Evolutionary conservation across 495 filamentous ascomycete species (phyloP), one percentile per base, ranked within the genome.

Genomic region (Cenococcum geophilum): DNA sequence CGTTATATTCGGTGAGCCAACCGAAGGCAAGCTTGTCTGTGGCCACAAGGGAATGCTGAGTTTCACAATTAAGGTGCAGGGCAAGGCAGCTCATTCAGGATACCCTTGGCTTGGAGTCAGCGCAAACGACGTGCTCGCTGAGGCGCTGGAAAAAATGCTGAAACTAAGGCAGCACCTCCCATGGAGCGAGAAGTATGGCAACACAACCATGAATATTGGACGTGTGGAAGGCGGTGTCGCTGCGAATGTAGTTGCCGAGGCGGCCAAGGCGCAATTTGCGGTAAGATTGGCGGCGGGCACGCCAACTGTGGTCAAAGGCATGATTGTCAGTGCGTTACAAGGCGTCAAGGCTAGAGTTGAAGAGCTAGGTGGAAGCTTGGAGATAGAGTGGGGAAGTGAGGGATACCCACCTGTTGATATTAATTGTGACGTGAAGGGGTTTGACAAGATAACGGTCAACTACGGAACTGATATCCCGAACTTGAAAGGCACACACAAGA

Each of bases 391-490:
- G 57, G 35, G 34, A 0, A 70, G 68, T 1, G 82, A 74, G 34
- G 78, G 82, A 0, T 96, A 96, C 68, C 81, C 83, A 1, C 89
- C 90, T 0, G 83, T 93, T 34, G 79, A 90, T 71, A 81, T 91
- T 45, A 81, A 92, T 68, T 81, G 82, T 55, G 91, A 96, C 72
- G 83, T 97, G 16, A 80, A 86, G 9, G 91, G 89, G 0, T 96
- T 96, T 60, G 82, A 91, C 34, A 84, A 83, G 0, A 84, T 83
- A 11, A 83, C 87, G 0, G 89, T 89, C 2, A 95, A 95, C 62
- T 97, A 97, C 70, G 92, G 92, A 4, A 97, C 92, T 10, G 92
- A 97, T 73, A 85, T 96, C 35, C 88, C 89, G 0, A 85, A 89
- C 60, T 70, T 97, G 47, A 64, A 83, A 20, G 82, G 85, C 6